Evolutionary conservation across 163 green algal species (phyloP).

Genomic region (Volvox carteri): DNA sequence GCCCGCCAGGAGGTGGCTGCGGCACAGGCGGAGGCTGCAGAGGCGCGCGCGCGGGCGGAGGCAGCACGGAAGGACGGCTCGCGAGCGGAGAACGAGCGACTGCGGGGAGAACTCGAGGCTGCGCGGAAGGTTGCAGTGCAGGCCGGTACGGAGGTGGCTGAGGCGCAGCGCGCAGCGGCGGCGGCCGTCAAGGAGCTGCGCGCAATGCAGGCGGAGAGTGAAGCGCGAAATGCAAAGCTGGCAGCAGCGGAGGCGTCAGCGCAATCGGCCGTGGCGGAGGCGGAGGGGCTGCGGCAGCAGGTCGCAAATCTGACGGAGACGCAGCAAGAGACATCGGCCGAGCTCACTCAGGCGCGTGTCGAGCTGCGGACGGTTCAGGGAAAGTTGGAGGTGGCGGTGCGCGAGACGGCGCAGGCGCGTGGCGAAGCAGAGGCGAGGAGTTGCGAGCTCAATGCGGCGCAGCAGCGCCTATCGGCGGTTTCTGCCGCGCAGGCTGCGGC

Average conservation of each 20-base stretch:
- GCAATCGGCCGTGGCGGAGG: neutral
- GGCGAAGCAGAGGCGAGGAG: neutral
- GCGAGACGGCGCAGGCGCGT: neutral
- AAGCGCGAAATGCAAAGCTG: neutral
- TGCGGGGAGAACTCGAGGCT: constrained; percentile 34
- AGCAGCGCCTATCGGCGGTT: constrained; percentile 6
- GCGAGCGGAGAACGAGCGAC: constrained; percentile 33
- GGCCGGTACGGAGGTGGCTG: neutral
- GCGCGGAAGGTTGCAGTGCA: constrained; percentile 12
- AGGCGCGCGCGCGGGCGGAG: constrained; percentile 25
- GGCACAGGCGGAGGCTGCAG: constrained; percentile 38
- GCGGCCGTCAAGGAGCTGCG: constrained; percentile 3
- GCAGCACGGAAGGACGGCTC: constrained; percentile 27
- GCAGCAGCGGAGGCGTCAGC: constrained; percentile 28
- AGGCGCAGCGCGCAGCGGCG: constrained; percentile 35
- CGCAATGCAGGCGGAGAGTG: neutral
- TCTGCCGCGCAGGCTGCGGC: neutral
- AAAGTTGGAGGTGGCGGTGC: constrained; percentile 9
- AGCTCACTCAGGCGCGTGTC: constrained; percentile 12
- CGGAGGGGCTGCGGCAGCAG: constrained; percentile 2
- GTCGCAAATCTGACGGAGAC: neutral
- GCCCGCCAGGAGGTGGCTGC: constrained; percentile 10
- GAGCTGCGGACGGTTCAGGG: neutral
- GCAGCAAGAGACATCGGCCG: neutral
- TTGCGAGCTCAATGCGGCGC: neutral